phyloP scores from a whole-genome alignment of 495 filamentous ascomycete genomes.

The Penicillium dipodomyicola region DNA sequence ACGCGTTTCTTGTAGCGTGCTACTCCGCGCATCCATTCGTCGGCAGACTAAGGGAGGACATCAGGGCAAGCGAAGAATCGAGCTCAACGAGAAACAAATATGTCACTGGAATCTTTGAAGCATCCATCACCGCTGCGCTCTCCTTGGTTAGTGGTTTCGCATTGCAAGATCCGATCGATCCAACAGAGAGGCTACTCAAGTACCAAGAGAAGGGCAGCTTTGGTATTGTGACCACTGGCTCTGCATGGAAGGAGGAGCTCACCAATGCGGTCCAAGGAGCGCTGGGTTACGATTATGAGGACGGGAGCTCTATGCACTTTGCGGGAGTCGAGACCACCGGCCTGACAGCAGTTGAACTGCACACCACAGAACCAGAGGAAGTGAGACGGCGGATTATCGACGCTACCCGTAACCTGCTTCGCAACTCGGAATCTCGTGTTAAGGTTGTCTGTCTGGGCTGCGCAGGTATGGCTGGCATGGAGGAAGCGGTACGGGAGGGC shows the following conservation, averaged over 20 bases:
- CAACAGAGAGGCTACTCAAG: conserved; percentile 24
- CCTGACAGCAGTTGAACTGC: conserved; percentile 76
- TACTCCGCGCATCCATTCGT: conserved; percentile 88
- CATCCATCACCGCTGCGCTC: conserved; percentile 61
- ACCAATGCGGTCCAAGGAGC: conserved; percentile 54
- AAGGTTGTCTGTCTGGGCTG: conserved; percentile 67
- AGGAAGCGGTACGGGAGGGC: conserved; percentile 70
- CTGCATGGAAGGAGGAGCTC: conserved; percentile 74
- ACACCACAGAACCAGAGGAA: conserved; percentile 62
- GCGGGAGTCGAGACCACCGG: conserved; percentile 83
- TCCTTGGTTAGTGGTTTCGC: conserved; percentile 44
- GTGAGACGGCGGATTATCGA: conserved; percentile 64
- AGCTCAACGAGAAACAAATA: conserved; percentile 39
- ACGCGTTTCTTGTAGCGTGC: conserved; percentile 83
- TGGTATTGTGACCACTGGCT: conserved; percentile 88
- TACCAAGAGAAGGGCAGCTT: conserved; percentile 55
- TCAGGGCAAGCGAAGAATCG: conserved; percentile 25
- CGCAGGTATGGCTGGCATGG: conserved; percentile 91
- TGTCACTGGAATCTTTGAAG: conserved; percentile 87
- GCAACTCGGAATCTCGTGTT: conserved; percentile 39
- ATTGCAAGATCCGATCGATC: conserved; percentile 25
- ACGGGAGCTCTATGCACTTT: conserved; percentile 48
- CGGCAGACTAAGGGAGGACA: conserved; percentile 48
- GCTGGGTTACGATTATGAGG: conserved; percentile 35
- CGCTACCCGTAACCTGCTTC: conserved; percentile 64